phyloP scores from a whole-genome alignment of 257 asterid species.

The Scutellaria minor region DNA sequence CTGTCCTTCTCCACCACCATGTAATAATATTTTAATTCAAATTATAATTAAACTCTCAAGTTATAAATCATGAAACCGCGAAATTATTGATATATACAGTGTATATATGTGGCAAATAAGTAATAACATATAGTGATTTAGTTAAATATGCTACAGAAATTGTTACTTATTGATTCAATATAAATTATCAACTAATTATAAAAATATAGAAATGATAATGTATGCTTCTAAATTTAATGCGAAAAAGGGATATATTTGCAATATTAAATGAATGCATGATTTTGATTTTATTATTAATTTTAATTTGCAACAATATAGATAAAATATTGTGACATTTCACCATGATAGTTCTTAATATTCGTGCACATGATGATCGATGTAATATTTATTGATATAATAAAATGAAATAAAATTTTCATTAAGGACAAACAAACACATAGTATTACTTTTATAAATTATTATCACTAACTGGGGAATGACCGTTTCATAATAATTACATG shows the following conservation, averaged over 20 bases:
- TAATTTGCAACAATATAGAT: neutral
- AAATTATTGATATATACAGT: too few relatives aligned
- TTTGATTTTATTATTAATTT: too few relatives aligned
- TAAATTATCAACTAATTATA: too few relatives aligned
- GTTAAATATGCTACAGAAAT: too few relatives aligned
- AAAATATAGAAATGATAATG: too few relatives aligned
- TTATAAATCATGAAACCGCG: conserved; percentile 13
- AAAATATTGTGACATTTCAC: neutral
- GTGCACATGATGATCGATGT: neutral
- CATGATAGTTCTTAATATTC: neutral
- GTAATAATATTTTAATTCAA: neutral
- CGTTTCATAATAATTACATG: neutral
- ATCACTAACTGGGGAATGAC: conserved; percentile 7
- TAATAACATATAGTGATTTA: too few relatives aligned
- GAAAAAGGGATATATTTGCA: too few relatives aligned
- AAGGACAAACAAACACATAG: neutral
- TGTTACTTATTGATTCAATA: too few relatives aligned
- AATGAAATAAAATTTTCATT: neutral
- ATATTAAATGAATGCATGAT: too few relatives aligned
- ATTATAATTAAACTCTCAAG: conserved; percentile 14
- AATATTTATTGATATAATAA: neutral
- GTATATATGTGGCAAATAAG: too few relatives aligned
- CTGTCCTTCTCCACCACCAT: conserved; percentile 35
- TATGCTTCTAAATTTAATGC: too few relatives aligned
- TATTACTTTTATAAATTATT: conserved; percentile 21